A percentile compares a stretch with the other conserved stretches of the same genome.
phyloP scores from a whole-genome alignment of 805 yeast genomes.

The Saccharomycodes ludwigii region DNA sequence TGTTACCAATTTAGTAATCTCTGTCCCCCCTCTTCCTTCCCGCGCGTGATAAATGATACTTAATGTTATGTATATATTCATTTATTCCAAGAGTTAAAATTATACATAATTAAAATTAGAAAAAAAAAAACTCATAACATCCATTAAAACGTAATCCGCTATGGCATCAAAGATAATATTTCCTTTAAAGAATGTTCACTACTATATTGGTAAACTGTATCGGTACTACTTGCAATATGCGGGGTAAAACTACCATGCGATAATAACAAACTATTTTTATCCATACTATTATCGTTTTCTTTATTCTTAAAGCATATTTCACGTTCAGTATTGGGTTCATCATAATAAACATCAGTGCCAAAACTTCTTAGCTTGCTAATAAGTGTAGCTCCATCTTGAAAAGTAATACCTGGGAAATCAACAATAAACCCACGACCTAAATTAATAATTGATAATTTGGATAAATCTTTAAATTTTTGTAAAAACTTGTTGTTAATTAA shows the following conservation, averaged over 20 bases:
- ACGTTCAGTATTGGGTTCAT: conserved; percentile 31
- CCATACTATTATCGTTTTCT: conserved; percentile 15
- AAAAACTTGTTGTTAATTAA: conserved; percentile 33
- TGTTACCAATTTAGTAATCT: too few species aligned
- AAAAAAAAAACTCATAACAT: too few species aligned
- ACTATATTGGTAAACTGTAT: conserved; percentile 31
- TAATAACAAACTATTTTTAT: conserved; percentile 36
- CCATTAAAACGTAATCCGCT: too few species aligned
- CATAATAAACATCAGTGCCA: conserved; percentile 49
- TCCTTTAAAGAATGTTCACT: conserved; percentile 32
- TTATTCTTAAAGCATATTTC: conserved; percentile 5
- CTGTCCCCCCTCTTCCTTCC: too few species aligned
- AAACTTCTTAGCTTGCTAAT: conserved; percentile 38
- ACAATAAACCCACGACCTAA: conserved; percentile 48
- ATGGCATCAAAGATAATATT: too few species aligned
- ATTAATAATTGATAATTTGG: conserved; percentile 35
- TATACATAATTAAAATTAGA: too few species aligned
- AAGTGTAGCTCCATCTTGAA: conserved; percentile 30
- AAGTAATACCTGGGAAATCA: conserved; percentile 39
- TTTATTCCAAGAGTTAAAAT: too few species aligned
- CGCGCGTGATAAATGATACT: too few species aligned
- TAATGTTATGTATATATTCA: too few species aligned
- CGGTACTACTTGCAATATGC: conserved; percentile 50
- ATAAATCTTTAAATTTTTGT: conserved; percentile 25
- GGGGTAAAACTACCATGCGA: conserved; percentile 50